A percentile compares a stretch with the other conserved stretches of the same genome.
phyloP scores from a whole-genome alignment of 176 grass and related monocot species.

The Paspalum vaginatum region DNA sequence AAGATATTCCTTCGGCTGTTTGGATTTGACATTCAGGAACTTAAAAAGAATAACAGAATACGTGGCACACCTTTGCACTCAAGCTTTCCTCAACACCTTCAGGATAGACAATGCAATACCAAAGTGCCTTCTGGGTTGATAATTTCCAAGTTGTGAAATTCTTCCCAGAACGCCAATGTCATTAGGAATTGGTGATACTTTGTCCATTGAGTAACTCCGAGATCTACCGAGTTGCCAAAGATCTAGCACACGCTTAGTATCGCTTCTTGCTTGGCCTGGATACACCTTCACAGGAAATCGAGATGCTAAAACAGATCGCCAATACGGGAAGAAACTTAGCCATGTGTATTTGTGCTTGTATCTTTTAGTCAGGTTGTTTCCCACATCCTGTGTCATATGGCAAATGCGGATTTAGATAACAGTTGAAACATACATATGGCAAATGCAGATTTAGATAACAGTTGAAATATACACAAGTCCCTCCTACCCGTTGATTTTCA shows the following conservation, averaged over 20 bases:
- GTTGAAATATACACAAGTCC: not conserved
- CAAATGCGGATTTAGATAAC: not conserved
- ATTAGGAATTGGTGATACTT: not conserved
- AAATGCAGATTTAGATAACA: not conserved
- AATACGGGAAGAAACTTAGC: conserved; percentile 13
- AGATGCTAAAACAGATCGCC: conserved; percentile 5
- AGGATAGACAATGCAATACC: not conserved
- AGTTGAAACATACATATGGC: not conserved
- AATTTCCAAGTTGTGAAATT: not conserved
- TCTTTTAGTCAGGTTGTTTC: not conserved
- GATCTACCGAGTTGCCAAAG: not conserved
- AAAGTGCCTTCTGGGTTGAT: not conserved
- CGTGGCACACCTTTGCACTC: not conserved
- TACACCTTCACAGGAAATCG: not conserved
- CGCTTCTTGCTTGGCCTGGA: not conserved
- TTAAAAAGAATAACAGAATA: not conserved
- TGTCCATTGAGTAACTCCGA: not conserved
- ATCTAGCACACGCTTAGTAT: not conserved
- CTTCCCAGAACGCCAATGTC: not conserved
- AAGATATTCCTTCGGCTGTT: not conserved
- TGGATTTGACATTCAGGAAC: not conserved
- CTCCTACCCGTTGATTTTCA: not conserved
- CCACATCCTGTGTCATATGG: not conserved
- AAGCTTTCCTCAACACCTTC: not conserved
- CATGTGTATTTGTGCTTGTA: not conserved